Percentiles rank a stretch among this genome's conserved stretches.
Evolutionary conservation across 2,329 filamentous ascomycete genomes (phyloP).

Genomic region (Fusarium metavorans): DNA sequence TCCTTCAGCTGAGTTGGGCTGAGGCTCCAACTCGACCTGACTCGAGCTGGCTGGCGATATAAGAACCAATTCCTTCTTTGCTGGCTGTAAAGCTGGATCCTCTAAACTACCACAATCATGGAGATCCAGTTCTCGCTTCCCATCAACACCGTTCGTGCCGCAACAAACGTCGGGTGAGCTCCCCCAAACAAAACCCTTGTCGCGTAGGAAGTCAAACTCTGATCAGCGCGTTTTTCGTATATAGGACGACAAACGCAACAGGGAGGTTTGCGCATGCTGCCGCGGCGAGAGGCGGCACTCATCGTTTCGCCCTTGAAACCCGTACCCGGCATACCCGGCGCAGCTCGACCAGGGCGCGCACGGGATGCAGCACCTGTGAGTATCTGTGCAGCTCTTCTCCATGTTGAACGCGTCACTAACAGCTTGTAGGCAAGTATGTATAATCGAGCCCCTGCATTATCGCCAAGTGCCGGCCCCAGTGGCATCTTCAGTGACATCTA

Average conservation of each 20-base stretch:
- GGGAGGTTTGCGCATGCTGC: conserved; percentile 30
- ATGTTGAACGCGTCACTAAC: conserved; percentile 14
- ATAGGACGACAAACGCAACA: conserved; percentile 34
- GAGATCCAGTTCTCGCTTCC: conserved; percentile 55
- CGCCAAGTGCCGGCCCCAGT: background rate
- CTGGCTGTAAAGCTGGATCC: conserved; percentile 15
- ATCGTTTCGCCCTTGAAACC: conserved; percentile 54
- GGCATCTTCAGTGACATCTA: background rate
- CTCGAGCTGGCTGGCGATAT: background rate
- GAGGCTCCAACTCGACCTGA: background rate
- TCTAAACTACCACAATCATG: conserved; percentile 41
- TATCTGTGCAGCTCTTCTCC: conserved; percentile 3
- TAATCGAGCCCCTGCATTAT: background rate
- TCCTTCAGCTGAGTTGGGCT: conserved; percentile 11
- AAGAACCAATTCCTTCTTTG: background rate
- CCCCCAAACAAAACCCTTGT: conserved; percentile 13
- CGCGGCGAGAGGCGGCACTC: conserved; percentile 45
- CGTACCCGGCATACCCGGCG: conserved; percentile 53
- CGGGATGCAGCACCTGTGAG: conserved; percentile 54
- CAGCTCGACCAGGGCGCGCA: conserved; percentile 53
- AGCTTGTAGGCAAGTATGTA: conserved; percentile 50
- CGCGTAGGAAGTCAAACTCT: conserved; percentile 14
- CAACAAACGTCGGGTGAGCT: conserved; percentile 42
- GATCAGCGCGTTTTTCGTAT: conserved; percentile 13
- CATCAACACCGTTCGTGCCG: conserved; percentile 37